phyloP scores from a whole-genome alignment of 176 grass and related monocot genomes.

The Aechmea fasciata region DNA sequence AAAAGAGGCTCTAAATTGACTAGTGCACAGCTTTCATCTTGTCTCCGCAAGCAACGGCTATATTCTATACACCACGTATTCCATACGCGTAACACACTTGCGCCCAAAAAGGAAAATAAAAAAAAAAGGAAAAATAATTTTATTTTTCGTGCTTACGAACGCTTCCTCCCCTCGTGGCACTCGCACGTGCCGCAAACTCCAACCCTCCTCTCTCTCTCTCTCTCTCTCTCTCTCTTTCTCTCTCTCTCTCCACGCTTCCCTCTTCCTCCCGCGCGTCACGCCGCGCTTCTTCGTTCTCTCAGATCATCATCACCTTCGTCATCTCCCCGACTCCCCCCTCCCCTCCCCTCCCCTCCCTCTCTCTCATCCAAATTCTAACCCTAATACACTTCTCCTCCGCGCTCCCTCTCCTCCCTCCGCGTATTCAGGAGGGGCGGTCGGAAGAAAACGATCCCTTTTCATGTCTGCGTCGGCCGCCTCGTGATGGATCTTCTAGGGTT shows the following conservation, averaged over 20 bases:
- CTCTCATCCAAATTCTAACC: slow-evolving; percentile 12
- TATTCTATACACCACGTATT: too few relatives aligned
- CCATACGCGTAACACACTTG: too few relatives aligned
- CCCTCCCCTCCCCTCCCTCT: not conserved
- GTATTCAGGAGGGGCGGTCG: not conserved
- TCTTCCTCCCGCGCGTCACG: slow-evolving; percentile 20
- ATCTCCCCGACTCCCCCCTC: not conserved
- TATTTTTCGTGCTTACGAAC: too few relatives aligned
- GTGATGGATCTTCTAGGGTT: slow-evolving; percentile 31
- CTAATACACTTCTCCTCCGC: not conserved
- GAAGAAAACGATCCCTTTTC: not conserved
- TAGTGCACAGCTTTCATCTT: too few relatives aligned
- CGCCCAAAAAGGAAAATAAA: too few relatives aligned
- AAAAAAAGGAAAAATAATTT: too few relatives aligned
- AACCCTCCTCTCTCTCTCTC: not conserved
- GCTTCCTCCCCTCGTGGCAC: too few relatives aligned
- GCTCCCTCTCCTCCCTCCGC: not conserved
- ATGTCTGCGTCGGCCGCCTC: not conserved
- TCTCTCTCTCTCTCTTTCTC: not conserved
- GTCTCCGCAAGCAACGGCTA: too few relatives aligned
- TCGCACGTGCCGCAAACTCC: not conserved
- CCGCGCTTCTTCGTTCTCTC: slow-evolving; percentile 14
- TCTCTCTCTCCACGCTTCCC: not conserved
- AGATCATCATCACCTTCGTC: slow-evolving; percentile 3
- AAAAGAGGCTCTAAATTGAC: too few relatives aligned